A percentile compares a stretch with the other conserved stretches of the same genome.
Evolutionary conservation across 345 rosid species (phyloP).

Genomic region (Lepidium didymum): DNA sequence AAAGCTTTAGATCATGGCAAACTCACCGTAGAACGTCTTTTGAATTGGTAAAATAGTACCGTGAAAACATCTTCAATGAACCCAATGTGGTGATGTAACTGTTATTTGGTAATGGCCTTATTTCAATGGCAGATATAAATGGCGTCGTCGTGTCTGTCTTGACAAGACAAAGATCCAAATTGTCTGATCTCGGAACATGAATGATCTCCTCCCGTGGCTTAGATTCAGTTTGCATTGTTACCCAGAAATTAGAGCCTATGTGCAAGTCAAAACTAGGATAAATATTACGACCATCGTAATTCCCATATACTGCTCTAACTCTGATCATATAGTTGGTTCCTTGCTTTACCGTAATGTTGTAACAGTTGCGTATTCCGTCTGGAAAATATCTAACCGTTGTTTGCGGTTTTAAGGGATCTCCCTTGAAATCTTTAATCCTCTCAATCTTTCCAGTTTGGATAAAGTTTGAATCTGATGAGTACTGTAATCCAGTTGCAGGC

Average conservation of each 20-base stretch:
- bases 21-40: neutral
- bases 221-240: neutral
- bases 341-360: slow-evolving; percentile 11
- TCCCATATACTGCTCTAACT: slow-evolving; percentile 18
- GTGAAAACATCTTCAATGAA: neutral
- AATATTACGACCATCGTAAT: slow-evolving; percentile 14
- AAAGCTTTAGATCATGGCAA: neutral
- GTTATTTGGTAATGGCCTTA: slow-evolving; percentile 4
- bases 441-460: slow-evolving; percentile 19
- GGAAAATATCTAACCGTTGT: slow-evolving; percentile 31
- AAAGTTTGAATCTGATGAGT: slow-evolving; percentile 25
- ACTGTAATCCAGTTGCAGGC: neutral
- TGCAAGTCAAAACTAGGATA: slow-evolving; percentile 24
- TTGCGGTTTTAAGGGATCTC: neutral
- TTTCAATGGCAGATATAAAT: slow-evolving; percentile 1
- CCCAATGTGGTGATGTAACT: slow-evolving; percentile 7
- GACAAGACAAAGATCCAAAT: slow-evolving; percentile 30
- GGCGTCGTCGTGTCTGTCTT: slow-evolving; percentile 28
- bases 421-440: neutral
- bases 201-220: slow-evolving; percentile 15
- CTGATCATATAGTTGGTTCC: slow-evolving; percentile 28
- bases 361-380: slow-evolving; percentile 35
- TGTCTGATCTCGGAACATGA: neutral
- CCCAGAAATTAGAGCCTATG: slow-evolving; percentile 30
- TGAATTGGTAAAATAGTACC: neutral